A percentile compares a stretch with the other conserved stretches of the same genome.
phyloP scores from a whole-genome alignment of 179 eudicot species.

The Amaranthus tricolor region DNA sequence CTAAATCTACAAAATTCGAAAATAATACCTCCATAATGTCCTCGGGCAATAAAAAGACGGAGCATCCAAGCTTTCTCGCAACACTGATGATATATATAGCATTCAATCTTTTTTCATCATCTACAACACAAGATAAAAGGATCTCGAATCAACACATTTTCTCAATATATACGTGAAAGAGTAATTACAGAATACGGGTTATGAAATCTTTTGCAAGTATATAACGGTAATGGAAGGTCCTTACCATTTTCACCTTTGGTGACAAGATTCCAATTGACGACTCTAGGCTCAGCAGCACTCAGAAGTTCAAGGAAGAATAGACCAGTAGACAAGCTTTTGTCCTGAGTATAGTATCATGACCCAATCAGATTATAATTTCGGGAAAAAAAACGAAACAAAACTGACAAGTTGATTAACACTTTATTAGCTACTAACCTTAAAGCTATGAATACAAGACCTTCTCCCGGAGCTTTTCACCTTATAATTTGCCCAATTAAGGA shows the following conservation, averaged over 20 bases:
- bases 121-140: constrained; percentile 26
- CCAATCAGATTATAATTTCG: neutral
- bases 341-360: constrained; percentile 37
- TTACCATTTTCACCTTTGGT: constrained; percentile 77
- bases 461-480: constrained; percentile 69
- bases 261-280: constrained; percentile 85
- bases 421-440: constrained; percentile 43
- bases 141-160: constrained; percentile 1
- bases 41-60: constrained; percentile 78
- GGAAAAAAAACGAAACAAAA: neutral
- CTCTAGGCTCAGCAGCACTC: constrained; percentile 73
- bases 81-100: constrained; percentile 82
- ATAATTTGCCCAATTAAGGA: constrained; percentile 66
- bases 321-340: constrained; percentile 64
- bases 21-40: constrained; percentile 71
- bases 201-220: neutral
- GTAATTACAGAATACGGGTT: neutral
- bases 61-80: constrained; percentile 82
- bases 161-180: neutral
- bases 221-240: neutral
- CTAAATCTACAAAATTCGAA: neutral
- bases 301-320: constrained; percentile 79
- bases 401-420: neutral
- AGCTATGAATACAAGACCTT: constrained; percentile 65
- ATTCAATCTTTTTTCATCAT: constrained; percentile 79